Conservation (phyloP, 2,329 filamentous ascomycete species). For the Fusarium sororula region DNA sequence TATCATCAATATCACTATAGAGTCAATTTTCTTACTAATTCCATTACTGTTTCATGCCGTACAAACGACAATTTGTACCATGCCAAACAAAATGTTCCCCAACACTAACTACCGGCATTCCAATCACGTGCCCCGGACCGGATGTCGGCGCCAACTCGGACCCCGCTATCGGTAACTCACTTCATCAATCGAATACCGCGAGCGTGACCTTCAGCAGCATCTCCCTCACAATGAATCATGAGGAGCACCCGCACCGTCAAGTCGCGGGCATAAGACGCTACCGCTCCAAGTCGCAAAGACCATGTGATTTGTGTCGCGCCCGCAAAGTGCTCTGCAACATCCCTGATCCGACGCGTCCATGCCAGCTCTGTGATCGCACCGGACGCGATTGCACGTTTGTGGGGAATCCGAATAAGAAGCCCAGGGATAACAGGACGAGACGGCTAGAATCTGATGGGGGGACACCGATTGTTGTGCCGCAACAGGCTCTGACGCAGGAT, state of each 20-base stretch:
- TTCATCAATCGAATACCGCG: neutral
- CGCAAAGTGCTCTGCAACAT: constrained; percentile 43
- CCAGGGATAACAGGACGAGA: neutral
- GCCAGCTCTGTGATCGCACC: constrained; percentile 38
- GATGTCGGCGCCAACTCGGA: neutral
- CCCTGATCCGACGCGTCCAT: constrained; percentile 37
- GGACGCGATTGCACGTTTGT: constrained; percentile 39
- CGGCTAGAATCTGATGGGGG: accelerated
- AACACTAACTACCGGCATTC: accelerated
- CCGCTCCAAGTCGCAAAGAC: neutral
- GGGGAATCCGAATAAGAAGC: constrained; percentile 28
- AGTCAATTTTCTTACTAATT: no score
- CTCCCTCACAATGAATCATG: neutral
- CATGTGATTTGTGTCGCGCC: neutral
- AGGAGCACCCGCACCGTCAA: neutral
- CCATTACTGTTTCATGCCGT: accelerated
- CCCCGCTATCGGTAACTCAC: neutral
- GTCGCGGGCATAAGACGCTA: neutral
- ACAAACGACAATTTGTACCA: no score
- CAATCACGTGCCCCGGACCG: neutral
- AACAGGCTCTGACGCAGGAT: neutral
- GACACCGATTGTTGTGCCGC: neutral
- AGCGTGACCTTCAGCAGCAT: neutral
- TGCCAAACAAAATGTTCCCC: neutral
- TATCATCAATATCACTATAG: no score